phyloP scores from a whole-genome alignment of 768 basidiomycete genomes.

The Phlebiopsis flavidoalba region DNA sequence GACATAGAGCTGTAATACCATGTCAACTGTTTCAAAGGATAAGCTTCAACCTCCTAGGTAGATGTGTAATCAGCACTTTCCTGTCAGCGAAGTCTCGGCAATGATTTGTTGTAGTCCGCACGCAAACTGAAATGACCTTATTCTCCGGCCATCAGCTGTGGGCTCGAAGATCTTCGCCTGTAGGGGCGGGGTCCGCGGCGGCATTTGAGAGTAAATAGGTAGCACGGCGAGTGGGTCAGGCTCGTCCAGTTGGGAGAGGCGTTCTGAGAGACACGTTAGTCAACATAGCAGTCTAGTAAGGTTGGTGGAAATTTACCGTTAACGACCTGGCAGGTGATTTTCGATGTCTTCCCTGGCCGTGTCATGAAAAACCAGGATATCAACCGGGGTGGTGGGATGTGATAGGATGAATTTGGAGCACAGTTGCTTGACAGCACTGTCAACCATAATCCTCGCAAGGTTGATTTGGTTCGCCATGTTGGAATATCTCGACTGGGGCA shows the following conservation, averaged over 20 bases:
- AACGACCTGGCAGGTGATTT: slow-evolving; percentile 90
- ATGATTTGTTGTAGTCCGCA: slow-evolving; percentile 61
- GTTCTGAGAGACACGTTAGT: slow-evolving; percentile 49
- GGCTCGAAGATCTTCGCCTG: slow-evolving; percentile 98
- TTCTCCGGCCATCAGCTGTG: slow-evolving; percentile 88
- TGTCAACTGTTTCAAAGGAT: slow-evolving; percentile 58
- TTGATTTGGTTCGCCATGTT: slow-evolving; percentile 92
- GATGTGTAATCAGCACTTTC: slow-evolving; percentile 32
- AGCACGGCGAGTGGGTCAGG: slow-evolving; percentile 84
- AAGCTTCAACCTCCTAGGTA: neutral
- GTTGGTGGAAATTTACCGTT: slow-evolving; percentile 52
- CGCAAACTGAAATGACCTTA: too few species aligned
- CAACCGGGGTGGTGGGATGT: slow-evolving; percentile 83
- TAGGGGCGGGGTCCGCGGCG: slow-evolving; percentile 70
- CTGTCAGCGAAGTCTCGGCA: slow-evolving; percentile 95
- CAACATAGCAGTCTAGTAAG: neutral
- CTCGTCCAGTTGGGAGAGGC: slow-evolving; percentile 87
- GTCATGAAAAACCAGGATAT: slow-evolving; percentile 93
- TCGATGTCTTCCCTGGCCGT: slow-evolving; percentile 99
- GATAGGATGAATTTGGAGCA: slow-evolving; percentile 95
- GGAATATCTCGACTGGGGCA: slow-evolving; percentile 95
- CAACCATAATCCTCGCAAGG: slow-evolving; percentile 99
- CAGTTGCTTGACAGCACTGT: slow-evolving; percentile 97
- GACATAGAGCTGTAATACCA: slow-evolving; percentile 96
- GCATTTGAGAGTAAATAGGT: slow-evolving; percentile 99